These are phyloP conservation scores for Phytophthora ohioensis DNA, from an alignment of 352 stramenopile species.

Conservation along the genomic window DNA sequence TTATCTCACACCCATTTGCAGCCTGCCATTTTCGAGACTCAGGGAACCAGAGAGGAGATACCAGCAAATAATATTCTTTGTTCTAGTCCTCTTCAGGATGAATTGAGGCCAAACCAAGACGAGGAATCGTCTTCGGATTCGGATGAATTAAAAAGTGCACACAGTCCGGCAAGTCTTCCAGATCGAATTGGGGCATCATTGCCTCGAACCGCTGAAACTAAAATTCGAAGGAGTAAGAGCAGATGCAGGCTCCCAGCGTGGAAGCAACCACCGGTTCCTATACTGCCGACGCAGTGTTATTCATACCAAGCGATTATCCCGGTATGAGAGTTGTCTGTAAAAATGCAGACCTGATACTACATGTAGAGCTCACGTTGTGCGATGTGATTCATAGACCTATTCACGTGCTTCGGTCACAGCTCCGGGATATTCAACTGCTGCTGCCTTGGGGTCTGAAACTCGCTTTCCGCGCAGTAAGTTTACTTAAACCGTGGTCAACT, in stretches of 20 bases:
- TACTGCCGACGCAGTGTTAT: slow-evolving; percentile 61
- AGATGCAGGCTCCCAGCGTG: slow-evolving; percentile 53
- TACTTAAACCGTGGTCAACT: not conserved
- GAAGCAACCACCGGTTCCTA: slow-evolving; percentile 68
- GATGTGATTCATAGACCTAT: slow-evolving; percentile 13
- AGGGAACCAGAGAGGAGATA: slow-evolving; percentile 7
- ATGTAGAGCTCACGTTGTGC: not conserved
- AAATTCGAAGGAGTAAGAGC: not conserved
- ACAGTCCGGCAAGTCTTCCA: not conserved
- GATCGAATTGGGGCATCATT: not conserved
- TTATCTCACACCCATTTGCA: slow-evolving; percentile 5
- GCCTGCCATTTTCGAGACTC: not conserved
- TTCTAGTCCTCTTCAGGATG: slow-evolving; percentile 13
- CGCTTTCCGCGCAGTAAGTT: slow-evolving; percentile 35
- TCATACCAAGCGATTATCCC: slow-evolving; percentile 58
- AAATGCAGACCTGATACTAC: not conserved
- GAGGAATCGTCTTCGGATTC: slow-evolving; percentile 19
- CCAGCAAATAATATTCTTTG: not conserved
- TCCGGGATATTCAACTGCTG: slow-evolving; percentile 12
- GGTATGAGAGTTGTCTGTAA: slow-evolving; percentile 28
- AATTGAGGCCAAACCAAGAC: slow-evolving; percentile 17
- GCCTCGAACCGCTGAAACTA: not conserved
- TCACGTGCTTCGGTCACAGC: slow-evolving; percentile 11
- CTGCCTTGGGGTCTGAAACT: slow-evolving; percentile 21
- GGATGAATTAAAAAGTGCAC: slow-evolving; percentile 4